phyloP scores from a whole-genome alignment of 2,329 filamentous ascomycete species.

The Neocucurbitaria cava region DNA sequence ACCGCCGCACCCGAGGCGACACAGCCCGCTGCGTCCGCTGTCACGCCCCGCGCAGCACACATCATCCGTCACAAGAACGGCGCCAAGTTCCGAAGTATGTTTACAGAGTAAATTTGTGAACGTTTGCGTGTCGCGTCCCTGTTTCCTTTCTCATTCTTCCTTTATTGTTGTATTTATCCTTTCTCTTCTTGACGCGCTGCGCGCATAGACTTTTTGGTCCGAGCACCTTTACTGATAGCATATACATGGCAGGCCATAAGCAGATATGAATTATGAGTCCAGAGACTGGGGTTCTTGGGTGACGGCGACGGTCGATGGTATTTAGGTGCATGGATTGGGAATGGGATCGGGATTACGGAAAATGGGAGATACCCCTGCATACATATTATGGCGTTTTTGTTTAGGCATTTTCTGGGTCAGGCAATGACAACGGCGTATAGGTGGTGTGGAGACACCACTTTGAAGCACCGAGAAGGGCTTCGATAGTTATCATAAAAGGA shows the following conservation, averaged over 20 bases:
- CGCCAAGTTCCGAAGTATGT: constrained; percentile 35
- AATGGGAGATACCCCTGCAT: constrained; percentile 24
- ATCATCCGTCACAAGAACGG: constrained; percentile 20
- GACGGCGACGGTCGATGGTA: too few relatives aligned
- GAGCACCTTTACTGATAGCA: not conserved
- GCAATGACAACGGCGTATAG: too few relatives aligned
- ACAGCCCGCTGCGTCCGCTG: constrained; percentile 6
- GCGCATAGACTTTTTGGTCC: not conserved
- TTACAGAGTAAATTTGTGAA: not conserved
- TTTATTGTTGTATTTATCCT: not conserved
- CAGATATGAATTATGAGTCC: not conserved
- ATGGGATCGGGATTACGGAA: constrained; percentile 5
- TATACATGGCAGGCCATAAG: constrained; percentile 14
- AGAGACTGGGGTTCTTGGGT: not conserved
- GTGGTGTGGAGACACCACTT: too few relatives aligned
- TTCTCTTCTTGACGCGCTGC: constrained; percentile 1
- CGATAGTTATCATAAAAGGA: too few relatives aligned
- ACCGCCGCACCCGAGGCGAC: constrained; percentile 28
- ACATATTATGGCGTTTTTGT: constrained; percentile 16
- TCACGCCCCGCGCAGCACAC: constrained; percentile 3
- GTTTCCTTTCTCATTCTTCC: too few relatives aligned
- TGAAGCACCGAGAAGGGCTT: too few relatives aligned
- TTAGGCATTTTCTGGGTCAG: not conserved
- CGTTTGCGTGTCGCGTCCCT: too few relatives aligned
- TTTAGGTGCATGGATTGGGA: too few relatives aligned